phyloP scores from a whole-genome alignment of 2,329 filamentous ascomycete genomes.

The Phaeosphaeria sp. region DNA sequence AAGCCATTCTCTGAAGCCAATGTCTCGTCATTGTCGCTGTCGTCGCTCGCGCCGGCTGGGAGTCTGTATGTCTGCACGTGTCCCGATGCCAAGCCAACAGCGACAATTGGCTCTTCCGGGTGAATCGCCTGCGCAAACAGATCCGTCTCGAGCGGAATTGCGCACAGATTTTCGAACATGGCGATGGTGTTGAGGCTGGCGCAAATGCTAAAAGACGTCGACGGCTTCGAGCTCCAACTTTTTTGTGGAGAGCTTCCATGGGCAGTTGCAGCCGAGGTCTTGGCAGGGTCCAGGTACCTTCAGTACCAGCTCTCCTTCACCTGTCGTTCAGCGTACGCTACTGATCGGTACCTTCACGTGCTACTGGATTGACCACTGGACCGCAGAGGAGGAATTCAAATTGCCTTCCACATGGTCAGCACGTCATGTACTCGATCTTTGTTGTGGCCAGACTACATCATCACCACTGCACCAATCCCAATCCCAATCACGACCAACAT shows the following conservation, averaged over 20 bases:
- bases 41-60: conserved; percentile 61
- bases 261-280: conserved; percentile 25
- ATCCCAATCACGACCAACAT: conserved; percentile 5
- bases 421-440: background rate
- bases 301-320: background rate
- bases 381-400: too few relatives aligned
- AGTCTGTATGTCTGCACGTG: conserved; percentile 86
- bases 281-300: conserved; percentile 13
- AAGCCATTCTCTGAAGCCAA: conserved; percentile 64
- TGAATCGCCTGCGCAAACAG: conserved; percentile 90
- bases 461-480: background rate
- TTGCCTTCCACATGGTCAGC: background rate
- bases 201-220: background rate
- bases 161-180: conserved; percentile 94
- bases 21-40: conserved; percentile 60
- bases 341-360: too few relatives aligned
- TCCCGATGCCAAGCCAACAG: conserved; percentile 82
- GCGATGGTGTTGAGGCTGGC: conserved; percentile 8
- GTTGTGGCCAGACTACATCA: background rate
- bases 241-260: conserved; percentile 28
- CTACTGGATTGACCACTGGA: too few relatives aligned
- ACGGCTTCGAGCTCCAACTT: conserved; percentile 24
- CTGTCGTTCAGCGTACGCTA: background rate
- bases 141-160: conserved; percentile 82
- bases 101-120: conserved; percentile 81